Evolutionary conservation across 768 basidiomycete genomes (phyloP), one percentile per base, ranked within the genome.

Genomic region (Tephrocybe rancida): DNA sequence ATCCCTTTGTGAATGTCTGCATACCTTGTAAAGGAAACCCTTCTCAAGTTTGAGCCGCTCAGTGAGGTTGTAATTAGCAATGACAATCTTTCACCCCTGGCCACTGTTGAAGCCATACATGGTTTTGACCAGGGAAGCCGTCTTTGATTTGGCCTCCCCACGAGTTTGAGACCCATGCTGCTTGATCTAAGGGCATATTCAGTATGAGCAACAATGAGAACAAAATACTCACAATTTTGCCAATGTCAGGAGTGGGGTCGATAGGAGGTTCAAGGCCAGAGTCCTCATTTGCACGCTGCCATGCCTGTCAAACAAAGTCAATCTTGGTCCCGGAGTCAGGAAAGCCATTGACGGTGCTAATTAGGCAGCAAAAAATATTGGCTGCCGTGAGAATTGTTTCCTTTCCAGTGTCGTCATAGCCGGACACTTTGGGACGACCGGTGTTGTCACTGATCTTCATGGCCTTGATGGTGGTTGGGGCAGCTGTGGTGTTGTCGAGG

Each of bases 21-120:
- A 1, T 38, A 61, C 65, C 45, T 61, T 58, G 37, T 61, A 68
- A 5, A 55, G 5, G 48, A 50, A 65, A 0, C 52, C 60, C 8
- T 47, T 10, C 1, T 59, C 58, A 2, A 56, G 51, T 29, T 64
- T 65, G 3, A 68, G 37, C 0, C 56, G 44, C 44, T 65, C 64
- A 1, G 56, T 61, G 2, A 61, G 52, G 6, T 60, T 21, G 3
- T 59, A 52, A 38, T 69, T 70, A 9, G 29, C 30, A 5, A 24
- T 32, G 18, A 65, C 50, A 11, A 50, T 56, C 2, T 52, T 54
- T 32, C 43, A 42, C 32, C 57, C 60, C 3, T 47, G 46, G 14
- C 63, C 64, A 34, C 53, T 61, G 29, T 61, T 45, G 35, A 65
- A 67, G n/a, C 62, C 57, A 21, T 58, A 64, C 8, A 52, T 37